These are phyloP conservation scores for Monilinia laxa DNA, from an alignment of 2,329 filamentous ascomycete species.

Conservation along the genomic window DNA sequence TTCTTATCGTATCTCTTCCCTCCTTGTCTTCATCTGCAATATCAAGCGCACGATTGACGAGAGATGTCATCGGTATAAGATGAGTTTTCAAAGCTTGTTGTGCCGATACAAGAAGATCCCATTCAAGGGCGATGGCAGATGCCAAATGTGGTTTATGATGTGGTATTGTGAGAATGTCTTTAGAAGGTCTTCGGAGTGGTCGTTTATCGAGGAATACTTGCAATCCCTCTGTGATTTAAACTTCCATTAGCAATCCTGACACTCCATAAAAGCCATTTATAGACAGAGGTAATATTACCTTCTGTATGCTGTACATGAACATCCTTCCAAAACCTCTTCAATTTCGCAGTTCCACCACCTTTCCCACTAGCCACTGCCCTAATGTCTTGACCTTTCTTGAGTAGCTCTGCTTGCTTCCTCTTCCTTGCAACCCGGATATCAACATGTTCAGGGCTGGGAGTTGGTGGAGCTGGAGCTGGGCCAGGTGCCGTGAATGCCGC, in stretches of 20 bases:
- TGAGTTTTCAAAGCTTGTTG: conserved; percentile 84
- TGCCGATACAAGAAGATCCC: conserved; percentile 79
- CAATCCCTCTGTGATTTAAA: conserved; percentile 34
- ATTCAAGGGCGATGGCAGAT: conserved; percentile 83
- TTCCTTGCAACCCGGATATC: conserved; percentile 50
- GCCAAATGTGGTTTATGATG: conserved; percentile 77
- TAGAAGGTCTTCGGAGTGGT: conserved; percentile 76
- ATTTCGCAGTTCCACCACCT: conserved; percentile 45
- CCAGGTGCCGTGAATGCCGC: conserved; percentile 54
- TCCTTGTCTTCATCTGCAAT: conserved; percentile 65
- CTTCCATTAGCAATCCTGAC: conserved; percentile 20
- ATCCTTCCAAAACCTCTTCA: conserved; percentile 86
- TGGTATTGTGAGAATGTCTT: conserved; percentile 70
- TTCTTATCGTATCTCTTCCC: conserved; percentile 53
- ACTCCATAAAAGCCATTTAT: background rate
- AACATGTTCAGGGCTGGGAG: conserved; percentile 44
- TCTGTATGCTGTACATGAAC: conserved; percentile 67
- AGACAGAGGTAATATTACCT: conserved; percentile 49
- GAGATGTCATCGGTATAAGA: conserved; percentile 84
- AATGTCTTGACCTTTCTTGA: conserved; percentile 52
- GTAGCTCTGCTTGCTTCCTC: conserved; percentile 54
- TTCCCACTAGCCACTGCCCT: conserved; percentile 43
- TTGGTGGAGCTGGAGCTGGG: conserved; percentile 58
- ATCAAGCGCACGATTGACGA: conserved; percentile 80
- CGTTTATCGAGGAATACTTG: conserved; percentile 74